A percentile compares a stretch with the other conserved stretches of the same genome.
phyloP scores from a whole-genome alignment of 257 asterid species.

The Paraleonurus japonicus region DNA sequence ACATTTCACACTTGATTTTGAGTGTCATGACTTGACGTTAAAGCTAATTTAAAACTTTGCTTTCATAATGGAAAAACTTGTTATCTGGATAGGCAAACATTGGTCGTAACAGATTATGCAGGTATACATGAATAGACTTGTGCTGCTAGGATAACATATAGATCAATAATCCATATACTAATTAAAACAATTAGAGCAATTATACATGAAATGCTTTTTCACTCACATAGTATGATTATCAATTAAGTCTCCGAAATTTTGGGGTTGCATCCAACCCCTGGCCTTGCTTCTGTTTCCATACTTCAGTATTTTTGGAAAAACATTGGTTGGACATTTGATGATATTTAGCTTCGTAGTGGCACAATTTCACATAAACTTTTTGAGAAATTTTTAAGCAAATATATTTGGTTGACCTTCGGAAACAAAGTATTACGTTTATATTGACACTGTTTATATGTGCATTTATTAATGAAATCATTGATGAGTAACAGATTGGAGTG shows the following conservation, averaged over 20 bases:
- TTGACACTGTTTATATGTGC: too few species aligned
- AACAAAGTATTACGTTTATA: background rate
- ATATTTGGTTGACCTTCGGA: background rate
- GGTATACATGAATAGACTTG: background rate
- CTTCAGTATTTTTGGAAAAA: background rate
- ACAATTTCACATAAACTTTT: background rate
- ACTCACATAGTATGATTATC: too few species aligned
- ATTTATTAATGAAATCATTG: background rate
- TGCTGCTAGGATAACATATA: background rate
- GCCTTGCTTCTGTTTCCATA: background rate
- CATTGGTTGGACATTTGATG: background rate
- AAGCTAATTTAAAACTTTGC: background rate
- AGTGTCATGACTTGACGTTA: background rate
- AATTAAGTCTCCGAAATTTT: background rate
- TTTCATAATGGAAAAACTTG: background rate
- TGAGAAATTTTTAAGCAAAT: background rate
- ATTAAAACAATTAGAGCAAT: background rate
- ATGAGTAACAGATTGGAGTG: conserved; percentile 68
- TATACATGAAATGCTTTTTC: background rate
- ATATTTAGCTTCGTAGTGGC: background rate
- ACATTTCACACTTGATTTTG: background rate
- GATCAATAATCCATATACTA: background rate
- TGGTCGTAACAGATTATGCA: background rate
- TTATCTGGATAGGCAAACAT: background rate
- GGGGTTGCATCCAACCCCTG: background rate